A percentile compares a stretch with the other conserved stretches of the same genome.
Evolutionary conservation across 106 monocot species (phyloP).

Genomic region (Acorus calamus): DNA sequence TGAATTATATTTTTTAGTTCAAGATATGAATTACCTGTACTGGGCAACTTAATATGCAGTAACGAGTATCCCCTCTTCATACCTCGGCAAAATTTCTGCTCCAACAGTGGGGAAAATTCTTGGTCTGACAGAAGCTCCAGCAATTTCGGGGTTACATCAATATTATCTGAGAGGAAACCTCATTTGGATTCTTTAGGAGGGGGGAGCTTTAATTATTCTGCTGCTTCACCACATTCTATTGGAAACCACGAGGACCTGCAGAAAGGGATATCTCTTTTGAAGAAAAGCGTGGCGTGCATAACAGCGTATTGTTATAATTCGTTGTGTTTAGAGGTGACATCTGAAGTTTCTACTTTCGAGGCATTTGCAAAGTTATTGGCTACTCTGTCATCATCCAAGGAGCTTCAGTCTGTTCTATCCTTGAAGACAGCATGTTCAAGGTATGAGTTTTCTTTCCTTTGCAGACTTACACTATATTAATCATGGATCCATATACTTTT

Average conservation of each 20-base stretch:
- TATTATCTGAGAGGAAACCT: slow-evolving; percentile 65
- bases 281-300: slow-evolving; percentile 93
- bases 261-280: slow-evolving; percentile 85
- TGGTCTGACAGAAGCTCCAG: slow-evolving; percentile 74
- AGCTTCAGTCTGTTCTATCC: slow-evolving; percentile 40
- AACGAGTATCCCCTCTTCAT: slow-evolving; percentile 92
- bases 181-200: slow-evolving; percentile 32
- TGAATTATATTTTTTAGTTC: no score
- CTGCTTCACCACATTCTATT: slow-evolving; percentile 54
- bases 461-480: not conserved
- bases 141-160: slow-evolving; percentile 83
- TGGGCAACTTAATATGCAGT: slow-evolving; percentile 24
- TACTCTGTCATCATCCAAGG: slow-evolving; percentile 66
- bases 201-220: slow-evolving; percentile 52
- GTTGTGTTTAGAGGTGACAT: slow-evolving; percentile 62
- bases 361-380: slow-evolving; percentile 74
- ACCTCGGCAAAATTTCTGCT: slow-evolving; percentile 67
- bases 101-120: slow-evolving; percentile 59
- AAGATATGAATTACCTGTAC: no score
- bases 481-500: not conserved
- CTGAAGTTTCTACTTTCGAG: slow-evolving; percentile 86
- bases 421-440: slow-evolving; percentile 50
- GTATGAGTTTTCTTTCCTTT: slow-evolving; percentile 22
- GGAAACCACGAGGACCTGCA: slow-evolving; percentile 79
- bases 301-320: slow-evolving; percentile 77